Percentiles rank a stretch among this genome's conserved stretches.
These are phyloP conservation scores for Candida khao-thaluensis DNA, from an alignment of 805 yeast genomes.

Conservation along the genomic window DNA sequence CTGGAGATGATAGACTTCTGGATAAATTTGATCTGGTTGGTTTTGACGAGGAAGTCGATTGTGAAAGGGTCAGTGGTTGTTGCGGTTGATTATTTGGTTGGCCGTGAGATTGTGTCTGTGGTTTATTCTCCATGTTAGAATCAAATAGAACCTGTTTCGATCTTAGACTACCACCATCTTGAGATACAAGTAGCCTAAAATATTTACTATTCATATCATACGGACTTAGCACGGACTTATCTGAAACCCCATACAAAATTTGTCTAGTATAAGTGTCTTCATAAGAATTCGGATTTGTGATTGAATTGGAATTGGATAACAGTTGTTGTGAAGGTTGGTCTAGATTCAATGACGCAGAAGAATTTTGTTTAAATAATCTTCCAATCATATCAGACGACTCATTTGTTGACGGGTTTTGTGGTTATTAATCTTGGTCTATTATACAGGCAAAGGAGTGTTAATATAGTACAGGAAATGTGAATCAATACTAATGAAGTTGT, in stretches of 20 bases:
- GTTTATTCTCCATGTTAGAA: slow-evolving; percentile 15
- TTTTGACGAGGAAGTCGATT: too few species aligned
- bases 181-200: slow-evolving; percentile 47
- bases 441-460: neutral
- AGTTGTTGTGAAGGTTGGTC: slow-evolving; percentile 8
- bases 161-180: slow-evolving; percentile 50
- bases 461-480: neutral
- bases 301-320: slow-evolving; percentile 3
- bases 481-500: too few species aligned
- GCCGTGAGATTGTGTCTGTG: neutral
- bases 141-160: slow-evolving; percentile 51
- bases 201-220: slow-evolving; percentile 26
- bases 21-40: slow-evolving; percentile 7
- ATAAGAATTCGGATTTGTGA: slow-evolving; percentile 20
- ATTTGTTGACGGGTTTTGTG: too few species aligned
- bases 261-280: slow-evolving; percentile 48
- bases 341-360: slow-evolving; percentile 11
- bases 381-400: slow-evolving; percentile 28
- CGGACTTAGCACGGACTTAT: slow-evolving; percentile 26
- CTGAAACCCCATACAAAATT: slow-evolving; percentile 45
- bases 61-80: too few species aligned
- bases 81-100: neutral
- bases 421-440: too few species aligned
- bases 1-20: slow-evolving; percentile 24
- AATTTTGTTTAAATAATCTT: slow-evolving; percentile 33